phyloP scores from a whole-genome alignment of 257 asterid genomes.

The Oldenlandia corymbosa region DNA sequence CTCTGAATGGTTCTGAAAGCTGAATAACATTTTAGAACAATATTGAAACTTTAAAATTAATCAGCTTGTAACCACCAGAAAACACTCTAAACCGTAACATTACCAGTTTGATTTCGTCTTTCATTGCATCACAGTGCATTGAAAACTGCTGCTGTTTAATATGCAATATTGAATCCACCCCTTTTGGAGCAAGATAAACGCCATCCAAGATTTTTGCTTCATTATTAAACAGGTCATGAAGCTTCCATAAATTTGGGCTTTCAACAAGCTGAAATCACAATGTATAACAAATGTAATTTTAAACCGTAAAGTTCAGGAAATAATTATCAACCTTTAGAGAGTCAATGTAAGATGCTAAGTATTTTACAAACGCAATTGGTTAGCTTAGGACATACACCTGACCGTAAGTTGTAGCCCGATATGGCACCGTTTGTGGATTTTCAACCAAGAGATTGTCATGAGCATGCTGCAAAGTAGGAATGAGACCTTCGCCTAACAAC shows the following conservation, averaged over 20 bases:
- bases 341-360: not conserved
- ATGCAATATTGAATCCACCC: constrained; percentile 38
- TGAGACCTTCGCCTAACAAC: constrained; percentile 92
- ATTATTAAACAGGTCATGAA: constrained; percentile 57
- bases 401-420: constrained; percentile 70
- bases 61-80: not conserved
- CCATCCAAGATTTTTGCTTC: constrained; percentile 63
- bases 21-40: constrained; percentile 31
- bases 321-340: not conserved
- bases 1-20: constrained; percentile 92
- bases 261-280: constrained; percentile 61
- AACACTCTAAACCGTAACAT: not conserved
- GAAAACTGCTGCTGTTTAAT: constrained; percentile 61
- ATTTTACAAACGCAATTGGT: not conserved
- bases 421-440: constrained; percentile 82
- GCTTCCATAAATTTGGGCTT: constrained; percentile 57
- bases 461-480: constrained; percentile 95
- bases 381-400: constrained; percentile 52
- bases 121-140: constrained; percentile 82
- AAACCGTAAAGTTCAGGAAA: not conserved
- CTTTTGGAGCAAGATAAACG: constrained; percentile 65
- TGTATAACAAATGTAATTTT: not conserved
- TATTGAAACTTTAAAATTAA: constrained; percentile 5
- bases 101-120: constrained; percentile 75
- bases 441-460: constrained; percentile 79